Conservation (phyloP, 2,329 filamentous ascomycete species). For the Penicillium sp. region DNA sequence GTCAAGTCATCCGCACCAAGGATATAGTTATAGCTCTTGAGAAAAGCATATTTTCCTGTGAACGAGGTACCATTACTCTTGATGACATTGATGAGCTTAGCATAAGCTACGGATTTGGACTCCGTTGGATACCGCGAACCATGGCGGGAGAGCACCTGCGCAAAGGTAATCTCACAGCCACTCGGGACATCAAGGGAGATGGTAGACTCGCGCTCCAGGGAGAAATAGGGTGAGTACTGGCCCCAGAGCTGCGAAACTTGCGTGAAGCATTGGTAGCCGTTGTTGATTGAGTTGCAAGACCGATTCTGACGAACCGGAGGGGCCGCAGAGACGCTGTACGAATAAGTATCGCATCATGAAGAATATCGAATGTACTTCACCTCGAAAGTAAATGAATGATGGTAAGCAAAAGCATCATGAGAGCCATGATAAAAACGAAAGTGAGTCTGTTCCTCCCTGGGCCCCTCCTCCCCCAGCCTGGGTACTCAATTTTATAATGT, state of each 20-base stretch:
- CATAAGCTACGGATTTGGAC: constrained; percentile 69
- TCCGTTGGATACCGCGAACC: constrained; percentile 81
- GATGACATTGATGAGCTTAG: constrained; percentile 67
- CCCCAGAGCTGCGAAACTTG: constrained; percentile 75
- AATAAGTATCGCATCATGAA: background rate
- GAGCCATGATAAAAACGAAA: constrained; percentile 18
- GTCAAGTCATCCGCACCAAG: constrained; percentile 74
- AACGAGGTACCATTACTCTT: constrained; percentile 63
- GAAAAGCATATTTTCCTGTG: constrained; percentile 68
- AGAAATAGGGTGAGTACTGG: constrained; percentile 85
- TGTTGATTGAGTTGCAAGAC: constrained; percentile 58
- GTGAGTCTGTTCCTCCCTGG: background rate
- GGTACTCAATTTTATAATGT: constrained; percentile 17
- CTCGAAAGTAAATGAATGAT: constrained; percentile 20
- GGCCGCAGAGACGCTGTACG: constrained; percentile 16
- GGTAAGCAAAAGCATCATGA: constrained; percentile 19
- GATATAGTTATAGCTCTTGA: constrained; percentile 72
- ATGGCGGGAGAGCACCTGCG: constrained; percentile 80
- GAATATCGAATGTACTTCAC: constrained; percentile 8
- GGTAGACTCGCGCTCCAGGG: constrained; percentile 64
- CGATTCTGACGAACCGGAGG: background rate
- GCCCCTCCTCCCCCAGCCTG: background rate
- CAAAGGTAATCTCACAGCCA: constrained; percentile 78
- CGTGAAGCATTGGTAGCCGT: constrained; percentile 67
- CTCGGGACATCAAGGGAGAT: constrained; percentile 65